Evolutionary conservation across 495 filamentous ascomycete genomes (phyloP), one percentile per base, ranked within the genome.

Genomic region (Elasticomyces elasticus): DNA sequence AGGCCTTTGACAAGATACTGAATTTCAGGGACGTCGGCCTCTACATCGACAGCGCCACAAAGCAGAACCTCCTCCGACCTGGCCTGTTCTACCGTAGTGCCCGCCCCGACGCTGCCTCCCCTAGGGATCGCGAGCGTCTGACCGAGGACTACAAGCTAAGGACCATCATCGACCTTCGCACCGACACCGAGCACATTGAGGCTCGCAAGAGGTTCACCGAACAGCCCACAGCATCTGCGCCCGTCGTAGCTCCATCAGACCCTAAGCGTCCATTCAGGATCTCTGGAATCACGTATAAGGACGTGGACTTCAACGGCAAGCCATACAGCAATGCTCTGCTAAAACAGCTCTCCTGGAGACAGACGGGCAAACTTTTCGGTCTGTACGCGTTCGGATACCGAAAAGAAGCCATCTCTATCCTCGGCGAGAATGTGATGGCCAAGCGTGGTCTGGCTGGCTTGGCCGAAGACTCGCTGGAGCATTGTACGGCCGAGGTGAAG

Each of bases 21-120:
- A 92, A 94, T 65, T 90, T 94, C 68, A 81, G 89, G 31, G 88
- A 94, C 75, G 83, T 92, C 51, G 88, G 82, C n/a, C 70, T 74
- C 51, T 81, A 80, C 12, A 72, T 90, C 52, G 92, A 92, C 54
- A 66, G 72, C 22, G 74, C 75, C 38, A 60, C 74, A 19, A 75
- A 75, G 2, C 66, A 69, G 41, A 72, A 73, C 35, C 53, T 81
- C n/a, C 52, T 90, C n/a, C 76, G 74, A 59, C 77, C 86, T 62
- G 80, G 82, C n/a, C 64, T 80, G 13, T 60, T 92, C 26, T 92
- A 76, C 66, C 85, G 88, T 38, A 87, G 84, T 47, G 86, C 84
- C 13, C 74, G 83, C 45, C 78, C 74, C 53, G 82, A 95, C 62
- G 80, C 86, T 61, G 86, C 86, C 24, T 83, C 84, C 1, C 58